Evolutionary conservation across 2,329 filamentous ascomycete genomes (phyloP).

Genomic region (Ophiosphaerella korrae): DNA sequence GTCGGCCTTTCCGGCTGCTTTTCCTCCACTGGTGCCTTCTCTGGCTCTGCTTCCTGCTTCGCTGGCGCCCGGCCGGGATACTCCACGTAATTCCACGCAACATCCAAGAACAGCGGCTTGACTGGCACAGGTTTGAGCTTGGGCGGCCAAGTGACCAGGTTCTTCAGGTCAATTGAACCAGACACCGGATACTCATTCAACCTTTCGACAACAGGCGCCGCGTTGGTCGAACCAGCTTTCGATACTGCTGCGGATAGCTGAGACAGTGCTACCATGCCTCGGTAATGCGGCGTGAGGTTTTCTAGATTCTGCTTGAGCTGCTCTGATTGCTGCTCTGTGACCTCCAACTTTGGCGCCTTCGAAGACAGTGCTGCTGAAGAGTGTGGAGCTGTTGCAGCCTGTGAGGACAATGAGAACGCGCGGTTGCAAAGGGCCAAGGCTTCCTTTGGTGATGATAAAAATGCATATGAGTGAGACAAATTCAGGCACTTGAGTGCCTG

Average conservation of each 20-base stretch:
- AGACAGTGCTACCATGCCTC: constrained; percentile 83
- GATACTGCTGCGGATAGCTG: constrained; percentile 60
- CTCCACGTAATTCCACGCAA: constrained; percentile 96
- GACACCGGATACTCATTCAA: constrained; percentile 75
- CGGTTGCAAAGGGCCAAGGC: constrained; percentile 84
- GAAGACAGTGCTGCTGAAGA: constrained; percentile 38
- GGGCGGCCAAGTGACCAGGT: constrained; percentile 86
- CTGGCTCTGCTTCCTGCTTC: constrained; percentile 35
- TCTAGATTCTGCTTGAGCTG: constrained; percentile 67
- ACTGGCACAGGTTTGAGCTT: constrained; percentile 82
- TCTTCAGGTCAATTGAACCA: constrained; percentile 70
- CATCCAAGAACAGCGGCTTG: constrained; percentile 94
- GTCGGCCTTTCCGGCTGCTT: constrained; percentile 43
- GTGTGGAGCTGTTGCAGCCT: constrained; percentile 52
- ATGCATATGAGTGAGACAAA: constrained; percentile 80
- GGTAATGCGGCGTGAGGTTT: constrained; percentile 77
- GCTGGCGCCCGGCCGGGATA: constrained; percentile 70
- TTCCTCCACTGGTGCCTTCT: constrained; percentile 30
- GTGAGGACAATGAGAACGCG: constrained; percentile 66
- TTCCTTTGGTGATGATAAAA: constrained; percentile 74
- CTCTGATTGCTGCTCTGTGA: constrained; percentile 64
- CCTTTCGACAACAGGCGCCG: constrained; percentile 72
- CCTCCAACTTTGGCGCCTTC: constrained; percentile 68
- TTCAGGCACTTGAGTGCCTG: constrained; percentile 85
- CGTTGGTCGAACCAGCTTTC: constrained; percentile 50